These are phyloP conservation scores for Pseudocercospora ulei DNA, from an alignment of 2,329 filamentous ascomycete genomes.

Conservation along the genomic window DNA sequence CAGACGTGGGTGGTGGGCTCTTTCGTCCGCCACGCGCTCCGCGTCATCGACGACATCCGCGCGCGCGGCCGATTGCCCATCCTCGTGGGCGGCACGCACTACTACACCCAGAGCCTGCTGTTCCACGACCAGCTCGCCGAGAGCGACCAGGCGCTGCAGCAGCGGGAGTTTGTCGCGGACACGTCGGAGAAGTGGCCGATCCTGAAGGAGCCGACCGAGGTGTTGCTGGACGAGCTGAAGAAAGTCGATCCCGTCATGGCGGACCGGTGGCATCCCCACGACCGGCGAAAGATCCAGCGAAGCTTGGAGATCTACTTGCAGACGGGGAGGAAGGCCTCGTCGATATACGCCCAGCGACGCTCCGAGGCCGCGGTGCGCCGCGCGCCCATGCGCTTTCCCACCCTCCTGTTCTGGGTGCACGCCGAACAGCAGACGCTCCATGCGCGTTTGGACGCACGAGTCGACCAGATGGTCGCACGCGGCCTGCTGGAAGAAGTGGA, in stretches of 20 bases:
- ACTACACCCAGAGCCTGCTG: conserved; percentile 82
- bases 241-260: conserved; percentile 87
- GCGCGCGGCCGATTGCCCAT: conserved; percentile 72
- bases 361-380: conserved; percentile 1
- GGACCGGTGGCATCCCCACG: conserved; percentile 84
- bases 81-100: conserved; percentile 87
- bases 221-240: conserved; percentile 60
- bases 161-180: conserved; percentile 28
- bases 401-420: conserved; percentile 80
- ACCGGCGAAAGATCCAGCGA: conserved; percentile 76
- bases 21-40: conserved; percentile 61
- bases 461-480: conserved; percentile 69
- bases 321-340: conserved; percentile 70
- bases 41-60: conserved; percentile 66
- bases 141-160: conserved; percentile 33
- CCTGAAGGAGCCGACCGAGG: conserved; percentile 58
- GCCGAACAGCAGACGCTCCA: conserved; percentile 59
- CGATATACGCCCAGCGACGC: conserved; percentile 72
- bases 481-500: conserved; percentile 56
- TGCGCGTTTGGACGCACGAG: conserved; percentile 61
- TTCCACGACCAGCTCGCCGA: conserved; percentile 62
- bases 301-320: conserved; percentile 83
- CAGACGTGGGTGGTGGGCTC: conserved; percentile 73
- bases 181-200: conserved; percentile 51
- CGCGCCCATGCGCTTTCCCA: conserved; percentile 42